These are phyloP conservation scores for Aegilops speltoides DNA, from an alignment of 176 grass and related monocot genomes.

Conservation along the genomic window DNA sequence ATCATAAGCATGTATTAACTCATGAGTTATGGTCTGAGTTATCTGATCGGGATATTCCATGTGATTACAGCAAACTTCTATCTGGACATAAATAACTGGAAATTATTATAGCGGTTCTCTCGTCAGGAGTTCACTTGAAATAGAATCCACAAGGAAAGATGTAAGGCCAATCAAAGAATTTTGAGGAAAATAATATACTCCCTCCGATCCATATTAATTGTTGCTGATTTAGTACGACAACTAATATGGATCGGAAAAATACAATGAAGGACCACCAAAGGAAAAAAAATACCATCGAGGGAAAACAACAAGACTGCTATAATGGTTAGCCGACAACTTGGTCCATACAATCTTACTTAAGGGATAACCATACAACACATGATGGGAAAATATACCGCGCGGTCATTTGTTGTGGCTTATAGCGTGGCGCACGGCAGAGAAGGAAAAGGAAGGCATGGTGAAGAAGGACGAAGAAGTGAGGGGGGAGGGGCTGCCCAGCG, in stretches of 20 bases:
- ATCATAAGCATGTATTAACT: constrained; percentile 94
- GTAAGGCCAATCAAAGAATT: not conserved
- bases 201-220: no score
- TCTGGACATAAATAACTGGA: constrained; percentile 41
- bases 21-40: constrained; percentile 79
- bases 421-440: not conserved
- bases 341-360: not conserved
- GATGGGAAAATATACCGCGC: not conserved
- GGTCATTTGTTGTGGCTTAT: not conserved
- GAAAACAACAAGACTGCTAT: not conserved
- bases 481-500: not conserved
- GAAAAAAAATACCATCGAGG: not conserved
- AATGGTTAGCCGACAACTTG: not conserved
- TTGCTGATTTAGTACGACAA: no score
- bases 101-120: constrained; percentile 2
- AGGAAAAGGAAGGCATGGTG: not conserved
- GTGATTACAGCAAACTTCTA: constrained; percentile 84
- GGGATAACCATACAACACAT: not conserved
- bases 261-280: not conserved
- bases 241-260: not conserved
- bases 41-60: constrained; percentile 65
- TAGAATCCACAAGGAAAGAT: not conserved
- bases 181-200: not conserved
- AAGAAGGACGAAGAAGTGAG: not conserved
- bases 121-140: not conserved